Evolutionary conservation across 2,329 filamentous ascomycete species (phyloP).

Genomic region (Apiospora marii): DNA sequence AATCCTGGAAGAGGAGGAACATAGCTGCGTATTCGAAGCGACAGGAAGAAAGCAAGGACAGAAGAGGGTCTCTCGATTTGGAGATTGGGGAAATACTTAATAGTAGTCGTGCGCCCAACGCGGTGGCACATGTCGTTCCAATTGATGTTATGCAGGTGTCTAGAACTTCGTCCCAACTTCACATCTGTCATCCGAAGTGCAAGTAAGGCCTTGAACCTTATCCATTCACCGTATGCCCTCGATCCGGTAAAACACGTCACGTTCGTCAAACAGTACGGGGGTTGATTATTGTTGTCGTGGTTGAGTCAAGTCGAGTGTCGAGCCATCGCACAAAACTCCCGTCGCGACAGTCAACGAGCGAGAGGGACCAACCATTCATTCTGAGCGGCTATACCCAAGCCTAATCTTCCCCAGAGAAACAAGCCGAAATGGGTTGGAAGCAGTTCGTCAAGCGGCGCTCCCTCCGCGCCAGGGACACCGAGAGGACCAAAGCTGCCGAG

Average conservation of each 20-base stretch:
- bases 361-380: not conserved
- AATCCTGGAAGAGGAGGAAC: not conserved
- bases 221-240: not conserved
- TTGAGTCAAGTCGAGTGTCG: not conserved
- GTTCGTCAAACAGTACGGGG: not conserved
- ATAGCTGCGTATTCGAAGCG: not conserved
- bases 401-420: not conserved
- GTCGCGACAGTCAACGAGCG: not conserved
- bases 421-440: constrained; percentile 50
- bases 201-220: not conserved
- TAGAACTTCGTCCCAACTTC: not conserved
- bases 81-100: constrained; percentile 9
- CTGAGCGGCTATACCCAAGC: not conserved
- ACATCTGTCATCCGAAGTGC: not conserved
- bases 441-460: constrained; percentile 54
- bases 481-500: constrained; percentile 63
- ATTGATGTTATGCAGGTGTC: not conserved
- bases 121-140: not conserved
- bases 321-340: not conserved
- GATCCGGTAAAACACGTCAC: not conserved
- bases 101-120: not conserved
- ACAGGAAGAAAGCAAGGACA: not conserved
- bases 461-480: constrained; percentile 47
- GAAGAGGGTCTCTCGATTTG: not conserved
- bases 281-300: not conserved